Evolutionary conservation across 805 yeast species (phyloP).

Genomic region (Blastobotrys peoriensis): DNA sequence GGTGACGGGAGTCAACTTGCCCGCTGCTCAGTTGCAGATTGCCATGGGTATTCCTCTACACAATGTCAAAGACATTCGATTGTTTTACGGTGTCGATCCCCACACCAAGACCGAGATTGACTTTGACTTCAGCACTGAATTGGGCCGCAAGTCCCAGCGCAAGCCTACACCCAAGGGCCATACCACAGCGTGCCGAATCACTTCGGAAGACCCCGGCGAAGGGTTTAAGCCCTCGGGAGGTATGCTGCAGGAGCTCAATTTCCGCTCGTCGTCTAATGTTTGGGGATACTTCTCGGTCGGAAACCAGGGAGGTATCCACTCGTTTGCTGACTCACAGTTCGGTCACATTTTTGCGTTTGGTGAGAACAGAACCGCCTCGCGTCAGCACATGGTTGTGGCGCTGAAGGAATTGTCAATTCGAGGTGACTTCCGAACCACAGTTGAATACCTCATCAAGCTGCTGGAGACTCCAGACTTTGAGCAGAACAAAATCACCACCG

Average conservation of each 20-base stretch:
- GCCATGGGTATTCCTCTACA: conserved; percentile 99
- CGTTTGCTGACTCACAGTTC: conserved; percentile 96
- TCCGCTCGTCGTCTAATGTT: conserved; percentile 94
- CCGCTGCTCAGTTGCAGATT: conserved; percentile 97
- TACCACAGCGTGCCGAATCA: conserved; percentile 98
- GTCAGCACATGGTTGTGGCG: conserved; percentile 99
- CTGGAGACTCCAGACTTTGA: conserved; percentile 96
- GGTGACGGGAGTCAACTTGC: conserved; percentile 97
- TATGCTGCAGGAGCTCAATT: conserved; percentile 89
- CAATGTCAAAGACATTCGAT: conserved; percentile 86
- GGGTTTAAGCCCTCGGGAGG: conserved; percentile 99
- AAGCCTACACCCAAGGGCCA: conserved; percentile 96
- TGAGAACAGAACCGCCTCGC: conserved; percentile 94
- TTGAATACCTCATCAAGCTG: conserved; percentile 90
- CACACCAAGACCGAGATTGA: conserved; percentile 86
- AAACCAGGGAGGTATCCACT: conserved; percentile 93
- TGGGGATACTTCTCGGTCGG: conserved; percentile 99
- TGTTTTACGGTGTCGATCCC: conserved; percentile 93
- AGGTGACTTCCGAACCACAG: conserved; percentile 98
- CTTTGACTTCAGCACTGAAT: conserved; percentile 74
- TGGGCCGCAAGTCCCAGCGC: conserved; percentile 72
- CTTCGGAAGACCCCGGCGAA: conserved; percentile 98
- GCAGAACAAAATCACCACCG: conserved; percentile 94
- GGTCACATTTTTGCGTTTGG: conserved; percentile 99
- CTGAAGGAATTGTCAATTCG: conserved; percentile 92